A percentile compares a stretch with the other conserved stretches of the same genome.
Conservation (phyloP, 2,329 filamentous ascomycete genomes). For the Exserohilum rostratum region DNA sequence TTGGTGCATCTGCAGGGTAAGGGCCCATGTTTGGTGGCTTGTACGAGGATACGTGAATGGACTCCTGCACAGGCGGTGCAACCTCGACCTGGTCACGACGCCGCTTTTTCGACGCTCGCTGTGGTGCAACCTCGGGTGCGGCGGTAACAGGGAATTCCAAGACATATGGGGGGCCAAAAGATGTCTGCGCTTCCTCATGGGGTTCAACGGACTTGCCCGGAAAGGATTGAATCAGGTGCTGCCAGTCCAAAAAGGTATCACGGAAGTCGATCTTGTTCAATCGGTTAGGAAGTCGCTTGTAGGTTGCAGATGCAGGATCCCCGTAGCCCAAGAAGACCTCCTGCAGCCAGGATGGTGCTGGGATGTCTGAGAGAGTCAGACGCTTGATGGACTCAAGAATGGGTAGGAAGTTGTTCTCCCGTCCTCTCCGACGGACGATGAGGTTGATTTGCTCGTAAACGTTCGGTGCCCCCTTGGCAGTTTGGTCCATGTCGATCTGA, state of each 20-base stretch:
- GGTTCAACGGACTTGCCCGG: constrained; percentile 88
- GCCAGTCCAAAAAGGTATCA: constrained; percentile 95
- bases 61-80: constrained; percentile 61
- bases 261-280: constrained; percentile 84
- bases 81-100: constrained; percentile 75
- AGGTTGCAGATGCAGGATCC: constrained; percentile 85
- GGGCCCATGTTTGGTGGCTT: constrained; percentile 86
- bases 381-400: constrained; percentile 90
- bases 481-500: constrained; percentile 72
- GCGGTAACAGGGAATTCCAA: constrained; percentile 64
- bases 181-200: constrained; percentile 70
- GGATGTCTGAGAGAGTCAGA: constrained; percentile 82
- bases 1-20: constrained; percentile 83
- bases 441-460: constrained; percentile 87
- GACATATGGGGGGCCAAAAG: constrained; percentile 87
- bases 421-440: constrained; percentile 77
- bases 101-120: constrained; percentile 79
- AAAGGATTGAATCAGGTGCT: constrained; percentile 87
- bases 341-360: constrained; percentile 88
- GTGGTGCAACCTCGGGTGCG: constrained; percentile 53
- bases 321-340: constrained; percentile 98
- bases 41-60: constrained; percentile 85
- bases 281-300: constrained; percentile 79
- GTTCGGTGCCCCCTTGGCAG: constrained; percentile 71
- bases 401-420: constrained; percentile 97